Evolutionary conservation across 805 yeast species (phyloP), one percentile per base, ranked within the genome.

Genomic region (Candida taoyuanica): DNA sequence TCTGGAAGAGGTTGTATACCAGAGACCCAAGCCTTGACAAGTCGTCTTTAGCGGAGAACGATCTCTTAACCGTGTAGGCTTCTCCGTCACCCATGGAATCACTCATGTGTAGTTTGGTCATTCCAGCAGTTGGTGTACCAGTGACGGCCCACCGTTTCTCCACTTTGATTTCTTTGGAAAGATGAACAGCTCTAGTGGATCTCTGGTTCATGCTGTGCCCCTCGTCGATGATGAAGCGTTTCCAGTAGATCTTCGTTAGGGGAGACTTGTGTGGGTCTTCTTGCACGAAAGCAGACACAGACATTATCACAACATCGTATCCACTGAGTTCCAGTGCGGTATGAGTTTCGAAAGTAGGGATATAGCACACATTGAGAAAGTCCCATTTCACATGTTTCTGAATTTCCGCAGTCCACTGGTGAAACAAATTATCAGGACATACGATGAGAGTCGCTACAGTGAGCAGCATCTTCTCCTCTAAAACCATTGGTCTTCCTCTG

Each of bases 101-200:
- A 41, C 43, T 47, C 47, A 79, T 70, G 45, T 76, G 73, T 7
- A 78, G 52, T 31, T 68, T 70, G 0, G 87, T 78, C 36, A 81
- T 60, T 0, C 89, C 89, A 0, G 83, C 70, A 0, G 87, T 81
- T 5, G 88, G 88, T 0, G 89, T 81, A 21, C 89, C 88, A 0
- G 84, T 76, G 1, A 81, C 85, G 0, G 80, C 78, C 89, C 89
- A 81, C 43, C 74, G 68, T 35, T 86, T 65, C 50, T 81, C 89
- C 7, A 74, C 73, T 33, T 59, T 55, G 32, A 82, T 51, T 17
- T 63, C 59, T 24, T 64, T 65, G 15, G 84, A 76, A 24, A 76
- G 52, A 7, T 58, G 51, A 7, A 74, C 78, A 0, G 74, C 67
- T 34, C 73, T 63, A 0, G 84, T 68, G 2, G 67, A 55, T 39